Conservation (phyloP, 176 grass and related monocot species). For the Thalia dealbata region DNA sequence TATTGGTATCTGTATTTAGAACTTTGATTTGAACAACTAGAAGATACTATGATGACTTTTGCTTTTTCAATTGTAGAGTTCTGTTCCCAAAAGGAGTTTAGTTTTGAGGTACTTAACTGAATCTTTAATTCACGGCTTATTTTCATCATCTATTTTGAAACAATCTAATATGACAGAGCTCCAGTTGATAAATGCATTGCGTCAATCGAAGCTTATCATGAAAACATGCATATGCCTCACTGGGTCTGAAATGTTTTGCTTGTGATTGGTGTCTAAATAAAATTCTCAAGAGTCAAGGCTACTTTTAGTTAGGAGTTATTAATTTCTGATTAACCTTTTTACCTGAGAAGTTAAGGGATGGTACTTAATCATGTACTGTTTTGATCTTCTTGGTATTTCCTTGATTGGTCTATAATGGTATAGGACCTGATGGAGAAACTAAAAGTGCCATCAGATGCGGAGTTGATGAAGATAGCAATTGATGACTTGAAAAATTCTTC, state of each 20-base stretch:
- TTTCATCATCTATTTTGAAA: too few species aligned
- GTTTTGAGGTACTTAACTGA: too few species aligned
- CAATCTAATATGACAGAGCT: not conserved
- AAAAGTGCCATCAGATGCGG: constrained; percentile 79
- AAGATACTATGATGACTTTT: too few species aligned
- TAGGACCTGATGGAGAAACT: constrained; percentile 89
- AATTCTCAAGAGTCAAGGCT: too few species aligned
- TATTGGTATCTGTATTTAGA: too few species aligned
- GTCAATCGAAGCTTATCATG: not conserved
- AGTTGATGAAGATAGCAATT: constrained; percentile 88
- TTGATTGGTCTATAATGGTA: constrained; percentile 1
- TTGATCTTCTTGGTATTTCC: not conserved
- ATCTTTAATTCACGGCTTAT: not conserved
- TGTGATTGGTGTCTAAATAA: not conserved
- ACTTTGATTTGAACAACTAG: too few species aligned
- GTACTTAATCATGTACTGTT: not conserved
- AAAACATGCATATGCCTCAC: not conserved
- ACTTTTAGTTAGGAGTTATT: not conserved
- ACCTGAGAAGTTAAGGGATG: not conserved
- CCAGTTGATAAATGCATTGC: not conserved
- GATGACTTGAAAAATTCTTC: constrained; percentile 78
- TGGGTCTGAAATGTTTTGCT: not conserved
- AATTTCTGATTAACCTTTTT: not conserved
- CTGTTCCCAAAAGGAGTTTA: too few species aligned
- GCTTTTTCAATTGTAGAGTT: too few species aligned